Evolutionary conservation across 2,329 filamentous ascomycete genomes (phyloP).

Genomic region (Rutstroemia sp.): DNA sequence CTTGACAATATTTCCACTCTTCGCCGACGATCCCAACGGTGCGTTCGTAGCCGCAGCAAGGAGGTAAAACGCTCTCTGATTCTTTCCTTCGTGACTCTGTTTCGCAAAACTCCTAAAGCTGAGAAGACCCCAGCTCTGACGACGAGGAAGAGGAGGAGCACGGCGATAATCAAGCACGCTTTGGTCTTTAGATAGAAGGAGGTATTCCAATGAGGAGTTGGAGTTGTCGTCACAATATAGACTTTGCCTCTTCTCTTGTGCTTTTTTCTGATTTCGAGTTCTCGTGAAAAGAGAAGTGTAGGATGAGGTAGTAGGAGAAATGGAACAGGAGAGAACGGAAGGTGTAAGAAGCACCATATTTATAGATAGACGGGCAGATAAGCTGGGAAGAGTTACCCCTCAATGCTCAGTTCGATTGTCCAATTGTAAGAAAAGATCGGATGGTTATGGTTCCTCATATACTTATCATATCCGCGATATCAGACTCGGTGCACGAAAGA

Average conservation of each 20-base stretch:
- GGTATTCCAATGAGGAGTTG: not conserved
- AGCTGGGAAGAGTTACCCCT: not conserved
- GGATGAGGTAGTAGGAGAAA: constrained; percentile 1
- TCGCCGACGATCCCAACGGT: not conserved
- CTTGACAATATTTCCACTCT: no score
- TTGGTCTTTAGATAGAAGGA: not conserved
- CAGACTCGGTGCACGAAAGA: no score
- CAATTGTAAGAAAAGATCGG: no score
- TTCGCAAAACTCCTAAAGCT: no score
- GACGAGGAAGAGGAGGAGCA: not conserved
- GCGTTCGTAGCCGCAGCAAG: not conserved
- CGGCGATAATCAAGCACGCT: not conserved
- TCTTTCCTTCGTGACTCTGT: not conserved
- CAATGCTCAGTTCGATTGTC: no score
- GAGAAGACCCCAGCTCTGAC: no score
- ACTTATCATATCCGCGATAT: no score
- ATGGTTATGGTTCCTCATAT: no score
- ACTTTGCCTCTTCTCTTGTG: no score
- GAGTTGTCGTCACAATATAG: not conserved
- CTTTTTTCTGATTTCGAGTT: not conserved
- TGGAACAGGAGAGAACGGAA: not conserved
- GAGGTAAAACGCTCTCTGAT: not conserved
- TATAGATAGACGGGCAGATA: not conserved
- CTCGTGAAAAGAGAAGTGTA: not conserved
- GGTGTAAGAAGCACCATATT: constrained; percentile 2